Evolutionary conservation across 805 yeast genomes (phyloP), one percentile per base, ranked within the genome.

Genomic region (Teunomyces panamensis): DNA sequence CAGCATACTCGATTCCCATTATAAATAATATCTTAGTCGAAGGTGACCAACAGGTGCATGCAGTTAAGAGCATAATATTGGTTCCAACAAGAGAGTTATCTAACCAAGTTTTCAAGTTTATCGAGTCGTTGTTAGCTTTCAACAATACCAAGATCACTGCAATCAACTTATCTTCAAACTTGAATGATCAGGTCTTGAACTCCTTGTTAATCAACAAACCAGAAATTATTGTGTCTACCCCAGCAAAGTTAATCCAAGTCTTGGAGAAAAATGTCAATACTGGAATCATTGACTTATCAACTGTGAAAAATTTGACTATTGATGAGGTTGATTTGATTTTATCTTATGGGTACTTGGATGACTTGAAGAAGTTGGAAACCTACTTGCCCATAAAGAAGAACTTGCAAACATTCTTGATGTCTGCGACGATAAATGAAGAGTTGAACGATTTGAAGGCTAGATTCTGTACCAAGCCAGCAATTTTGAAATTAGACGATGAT

Each of bases 81-180:
- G 98, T 94, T 11, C 99, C 99, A 13, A 89, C 97, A 0, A 83
- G 91, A 58, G 99, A 94, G 67, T 77, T 94, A 51, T 84, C 96
- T 1, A 84, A 81, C 56, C 99, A 94, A 69, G 97, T 92, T 7
- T 64, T 77, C 27, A 77, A 80, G 49, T 87, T 91, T 55, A 58
- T 89, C 39, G 84, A 80, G 49, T 80, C 85, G 59, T 72, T 94
- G 53, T 75, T 85, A 17, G 68, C 81, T 13, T 90, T 78, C 60
- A 87, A 96, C 64, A 83, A 86, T 30, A 83, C 82, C 54, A 76
- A 75, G 47, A 74, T 91, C 27, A 79, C 77, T 46, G 62, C 77
- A 9, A 74, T 89, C 41, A 92, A 94, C 62, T 72, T 91, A 43
- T 77, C 84, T 3, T 85, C 85, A 52, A 75, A 74, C 43, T 72